Base-by-base conservation (phyloP, 257 asterid genomes). In the Leptodermis oblonga region DNA sequence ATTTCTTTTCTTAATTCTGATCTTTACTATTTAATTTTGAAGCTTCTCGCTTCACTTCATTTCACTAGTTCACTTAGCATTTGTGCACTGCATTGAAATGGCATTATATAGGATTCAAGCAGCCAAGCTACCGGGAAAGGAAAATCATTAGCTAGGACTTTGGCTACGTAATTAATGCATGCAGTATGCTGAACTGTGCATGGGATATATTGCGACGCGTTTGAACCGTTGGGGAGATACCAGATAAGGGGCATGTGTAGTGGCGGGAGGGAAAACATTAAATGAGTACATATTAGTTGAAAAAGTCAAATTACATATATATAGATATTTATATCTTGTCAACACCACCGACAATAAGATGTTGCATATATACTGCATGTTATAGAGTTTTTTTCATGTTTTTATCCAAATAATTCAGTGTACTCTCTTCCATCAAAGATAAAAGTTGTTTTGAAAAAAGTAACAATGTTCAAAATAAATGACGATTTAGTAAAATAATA, bases 241-340 rank as follows among this genome's bases (percentile, higher is more conserved):
- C n/a, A n/a, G n/a, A n/a, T n/a, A n/a, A 56, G 63, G 30, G 23
- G 15, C 15, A 56, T 14, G n/a, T n/a, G n/a, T n/a, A 4, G 22
- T 26, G 39, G 65, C 65, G 65, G 65, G 65, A 59, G n/a, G n/a
- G n/a, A n/a, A 59, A n/a, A n/a, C 65, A 59, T 59, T 59, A 31
- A 59, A 59, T 31, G 43, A 17, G 4, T 8, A 31, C 26, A 59
- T 31, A 31, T 31, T 59, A 41, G 15, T 31, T 5, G 14, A 30
- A 41, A 17, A 58, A 59, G 43, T 59, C 65, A 31, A 58, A 59
- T n/a, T 0, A 4, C n/a, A n/a, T n/a, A n/a, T n/a, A n/a, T n/a
- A n/a, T n/a, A n/a, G n/a, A n/a, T n/a, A n/a, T n/a, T n/a, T 58
- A 20, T 41, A 17, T 31, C 25, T 31, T 59, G 42, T 59, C 65